Evolutionary conservation across 1,139 yeast species (phyloP), one percentile per base, ranked within the genome.

Genomic region (Magnusiomyces ingens): DNA sequence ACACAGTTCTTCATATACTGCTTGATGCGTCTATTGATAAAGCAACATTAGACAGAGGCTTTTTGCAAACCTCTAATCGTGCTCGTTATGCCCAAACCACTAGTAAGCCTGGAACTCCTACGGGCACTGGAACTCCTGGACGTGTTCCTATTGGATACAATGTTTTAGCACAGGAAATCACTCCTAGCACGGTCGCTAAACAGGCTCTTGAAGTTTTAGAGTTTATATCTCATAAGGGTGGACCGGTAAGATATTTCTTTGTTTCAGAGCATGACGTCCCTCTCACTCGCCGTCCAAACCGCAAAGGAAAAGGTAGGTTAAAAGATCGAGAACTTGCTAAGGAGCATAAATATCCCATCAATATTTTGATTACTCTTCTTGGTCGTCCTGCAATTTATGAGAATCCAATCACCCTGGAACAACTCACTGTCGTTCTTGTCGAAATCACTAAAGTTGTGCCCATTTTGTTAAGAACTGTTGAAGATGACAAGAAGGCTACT

Each of bases 191-290:
- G 10, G 84, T 89, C 26, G 91, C 91, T 0, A 84, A 82, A 51
- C 96, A 90, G 64, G 77, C 85, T 3, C 75, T 90, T 49, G 96
- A 88, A 59, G 84, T 87, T 0, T 71, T 90, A 36, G 88, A 85
- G 59, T 83, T 78, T 62, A 72, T 91, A 52, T 75, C 90, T 51
- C 89, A 86, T 55, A 75, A 82, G 49, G 87, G 84, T 59, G 76
- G 78, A 18, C 87, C 83, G 59, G 75, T 87, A 64, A 78, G 94
- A 57, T 82, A 83, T 62, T 90, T 83, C 64, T 83, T 91, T 64
- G 73, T 91, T 56, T 81, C 86, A 4, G 96, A 89, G 60, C 96
- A 89, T 64, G 96, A 90, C 42, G 77, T 76, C 50, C 73, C 81
- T 35, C 72, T 79, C 53, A 66, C 80, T 19, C 64, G 75, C 51